A percentile compares a stretch with the other conserved stretches of the same genome.
phyloP scores from a whole-genome alignment of 306 rosid genomes.

The Lagenaria siceraria region DNA sequence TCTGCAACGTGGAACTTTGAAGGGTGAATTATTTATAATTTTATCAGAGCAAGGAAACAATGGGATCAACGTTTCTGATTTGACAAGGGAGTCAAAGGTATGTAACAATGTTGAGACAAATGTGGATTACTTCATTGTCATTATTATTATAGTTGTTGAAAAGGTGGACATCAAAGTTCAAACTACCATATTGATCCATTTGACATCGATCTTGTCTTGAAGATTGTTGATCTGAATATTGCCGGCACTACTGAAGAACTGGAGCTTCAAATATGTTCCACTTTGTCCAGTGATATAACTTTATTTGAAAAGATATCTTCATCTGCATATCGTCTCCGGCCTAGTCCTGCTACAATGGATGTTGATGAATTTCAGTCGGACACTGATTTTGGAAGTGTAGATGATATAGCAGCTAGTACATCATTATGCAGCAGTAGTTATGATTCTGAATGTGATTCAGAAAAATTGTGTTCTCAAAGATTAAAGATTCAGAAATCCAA shows the following conservation, averaged over 20 bases:
- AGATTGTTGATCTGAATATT: conserved; percentile 66
- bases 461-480: conserved; percentile 23
- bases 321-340: conserved; percentile 76
- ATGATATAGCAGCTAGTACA: conserved; percentile 37
- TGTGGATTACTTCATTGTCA: neutral
- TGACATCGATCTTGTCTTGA: conserved; percentile 23
- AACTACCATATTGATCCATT: conserved; percentile 1
- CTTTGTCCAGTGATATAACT: conserved; percentile 83
- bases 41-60: conserved; percentile 61
- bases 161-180: neutral
- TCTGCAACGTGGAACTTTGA: conserved; percentile 64
- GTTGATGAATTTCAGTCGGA: conserved; percentile 61
- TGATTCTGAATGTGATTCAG: conserved; percentile 46
- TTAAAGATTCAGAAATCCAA: conserved; percentile 17
- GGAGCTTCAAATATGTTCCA: conserved; percentile 57
- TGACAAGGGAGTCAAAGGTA: conserved; percentile 62
- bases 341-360: conserved; percentile 36
- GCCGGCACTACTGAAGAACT: conserved; percentile 53
- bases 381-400: conserved; percentile 73
- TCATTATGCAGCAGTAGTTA: conserved; percentile 43
- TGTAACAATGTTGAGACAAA: conserved; percentile 19
- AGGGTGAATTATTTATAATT: conserved; percentile 61
- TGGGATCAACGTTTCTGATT: conserved; percentile 71
- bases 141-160: neutral
- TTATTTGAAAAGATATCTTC: conserved; percentile 90